A percentile compares a stretch with the other conserved stretches of the same genome.
phyloP scores from a whole-genome alignment of 2,329 filamentous ascomycete genomes.

The Diaporthe capsici region DNA sequence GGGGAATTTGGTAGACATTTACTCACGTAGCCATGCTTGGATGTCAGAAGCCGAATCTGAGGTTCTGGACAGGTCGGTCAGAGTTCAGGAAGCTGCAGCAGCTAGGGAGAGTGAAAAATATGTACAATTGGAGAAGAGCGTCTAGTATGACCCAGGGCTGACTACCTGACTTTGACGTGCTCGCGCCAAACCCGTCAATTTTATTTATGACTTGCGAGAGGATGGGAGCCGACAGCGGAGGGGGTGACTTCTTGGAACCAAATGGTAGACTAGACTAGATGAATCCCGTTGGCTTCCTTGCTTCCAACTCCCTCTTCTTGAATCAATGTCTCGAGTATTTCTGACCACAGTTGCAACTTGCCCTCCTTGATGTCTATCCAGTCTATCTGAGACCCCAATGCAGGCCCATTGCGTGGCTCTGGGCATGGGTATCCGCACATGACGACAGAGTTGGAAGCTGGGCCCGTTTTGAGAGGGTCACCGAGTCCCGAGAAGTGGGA shows the following conservation, averaged over 20 bases:
- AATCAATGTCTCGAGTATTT: slow-evolving; percentile 26
- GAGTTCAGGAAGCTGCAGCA: neutral
- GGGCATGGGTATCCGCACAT: slow-evolving; percentile 29
- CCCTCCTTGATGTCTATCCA: slow-evolving; percentile 1
- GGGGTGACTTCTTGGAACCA: slow-evolving; percentile 19
- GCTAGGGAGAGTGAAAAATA: slow-evolving; percentile 14
- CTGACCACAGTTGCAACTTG: slow-evolving; percentile 29
- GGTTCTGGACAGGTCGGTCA: neutral
- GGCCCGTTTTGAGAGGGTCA: slow-evolving; percentile 30
- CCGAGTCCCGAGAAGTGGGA: slow-evolving; percentile 40
- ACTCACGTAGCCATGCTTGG: slow-evolving; percentile 46
- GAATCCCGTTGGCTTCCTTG: neutral
- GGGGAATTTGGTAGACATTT: neutral
- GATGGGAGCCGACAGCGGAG: slow-evolving; percentile 20
- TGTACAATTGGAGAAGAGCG: slow-evolving; percentile 41
- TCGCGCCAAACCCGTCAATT: slow-evolving; percentile 26
- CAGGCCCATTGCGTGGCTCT: slow-evolving; percentile 35
- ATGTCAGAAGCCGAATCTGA: slow-evolving; percentile 15
- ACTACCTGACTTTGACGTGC: slow-evolving; percentile 35
- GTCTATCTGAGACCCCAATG: slow-evolving; percentile 22
- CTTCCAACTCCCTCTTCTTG: neutral
- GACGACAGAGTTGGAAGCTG: slow-evolving; percentile 38
- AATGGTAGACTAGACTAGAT: slow-evolving; percentile 23
- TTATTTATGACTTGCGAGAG: slow-evolving; percentile 31
- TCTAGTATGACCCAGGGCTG: slow-evolving; percentile 30